Evolutionary conservation across 192 early-diverging fungal species (phyloP), one percentile per base, ranked within the genome.

Genomic region (Thoreauomyces humboldtii): DNA sequence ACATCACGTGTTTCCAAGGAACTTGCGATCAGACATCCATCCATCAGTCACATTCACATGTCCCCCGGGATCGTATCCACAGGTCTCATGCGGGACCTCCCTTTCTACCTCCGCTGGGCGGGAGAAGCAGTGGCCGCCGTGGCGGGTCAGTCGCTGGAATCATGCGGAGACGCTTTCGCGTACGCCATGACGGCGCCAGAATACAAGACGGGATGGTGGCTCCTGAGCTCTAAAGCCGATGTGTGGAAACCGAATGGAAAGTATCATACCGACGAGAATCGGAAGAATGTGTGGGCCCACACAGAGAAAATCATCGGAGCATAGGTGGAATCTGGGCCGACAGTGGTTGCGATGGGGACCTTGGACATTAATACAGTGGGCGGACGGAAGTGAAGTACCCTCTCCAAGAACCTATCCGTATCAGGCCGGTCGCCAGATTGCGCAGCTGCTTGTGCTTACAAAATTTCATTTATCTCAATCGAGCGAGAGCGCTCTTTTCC

Each of bases 21-120:
- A 21, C 45, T 71, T 27, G 28, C 52, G 11, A 22, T 19, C 4
- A 33, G 57, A 17, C 41, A 72, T 38, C 71, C 71, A 11, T 22
- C 50, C 28, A 34, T 73, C 15, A 34, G 36, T 11, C 74, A 61
- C 59, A 33, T 68, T 21, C 73, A 75, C 60, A 45, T 63, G 11
- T 43, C 47, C 9, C 73, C 73, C 5, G 73, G 72, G 11, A 21
- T 70, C 15, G 60, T 73, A 12, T 46, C 59, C 36, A 75, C 73
- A 4, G 15, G n/a, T 7, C 38, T 59, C 7, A 28, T 52, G 11
- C 1, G 29, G 1, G 36, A 73, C 19, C 17, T 68, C 17, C 64
- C 73, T 12, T 60, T 31, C 28, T 61, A 53, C 33, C 6, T 73
- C 11, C 51, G 62, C n/a, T 15, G 9, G 19, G 55, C 63, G 28